phyloP scores from a whole-genome alignment of 352 stramenopile genomes.

The Globisporangium nunn region DNA sequence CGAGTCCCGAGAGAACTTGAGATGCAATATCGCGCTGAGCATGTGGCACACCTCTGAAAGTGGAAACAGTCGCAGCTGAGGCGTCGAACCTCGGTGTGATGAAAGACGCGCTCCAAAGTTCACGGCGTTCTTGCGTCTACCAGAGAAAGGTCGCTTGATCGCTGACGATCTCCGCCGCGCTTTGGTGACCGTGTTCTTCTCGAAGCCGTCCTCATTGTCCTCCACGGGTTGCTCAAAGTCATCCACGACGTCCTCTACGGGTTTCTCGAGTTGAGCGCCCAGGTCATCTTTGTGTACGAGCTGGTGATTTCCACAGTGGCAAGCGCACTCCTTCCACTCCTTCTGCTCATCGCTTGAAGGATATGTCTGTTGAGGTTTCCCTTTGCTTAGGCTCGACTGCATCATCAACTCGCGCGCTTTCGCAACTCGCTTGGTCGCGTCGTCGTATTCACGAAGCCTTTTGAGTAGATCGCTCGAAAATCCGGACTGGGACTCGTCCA shows the following conservation, averaged over 20 bases:
- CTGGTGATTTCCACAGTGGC: conserved; percentile 37
- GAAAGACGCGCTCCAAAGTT: conserved; percentile 28
- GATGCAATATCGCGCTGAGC: conserved; percentile 48
- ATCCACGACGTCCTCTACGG: background rate
- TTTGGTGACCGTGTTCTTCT: conserved; percentile 15
- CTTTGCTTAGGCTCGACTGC: background rate
- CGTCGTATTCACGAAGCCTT: conserved; percentile 34
- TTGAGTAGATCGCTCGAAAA: conserved; percentile 18
- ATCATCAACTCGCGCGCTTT: conserved; percentile 42
- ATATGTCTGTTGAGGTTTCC: background rate
- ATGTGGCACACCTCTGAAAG: conserved; percentile 55
- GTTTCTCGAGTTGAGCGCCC: too few relatives aligned
- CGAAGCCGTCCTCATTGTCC: background rate
- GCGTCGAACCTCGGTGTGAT: conserved; percentile 22
- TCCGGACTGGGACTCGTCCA: conserved; percentile 17
- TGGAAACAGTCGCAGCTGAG: conserved; percentile 36
- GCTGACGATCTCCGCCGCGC: conserved; percentile 21
- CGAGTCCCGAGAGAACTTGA: conserved; percentile 51
- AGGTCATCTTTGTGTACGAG: conserved; percentile 23
- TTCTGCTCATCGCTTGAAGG: background rate
- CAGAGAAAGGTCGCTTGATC: conserved; percentile 21
- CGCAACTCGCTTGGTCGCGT: conserved; percentile 30
- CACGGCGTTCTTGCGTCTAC: conserved; percentile 38
- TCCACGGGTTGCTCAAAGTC: background rate
- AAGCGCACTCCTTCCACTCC: conserved; percentile 31